Percentiles rank a stretch among this genome's conserved stretches.
These are phyloP conservation scores for Phialophora chinensis DNA, from an alignment of 2,329 filamentous ascomycete species.

Conservation along the genomic window DNA sequence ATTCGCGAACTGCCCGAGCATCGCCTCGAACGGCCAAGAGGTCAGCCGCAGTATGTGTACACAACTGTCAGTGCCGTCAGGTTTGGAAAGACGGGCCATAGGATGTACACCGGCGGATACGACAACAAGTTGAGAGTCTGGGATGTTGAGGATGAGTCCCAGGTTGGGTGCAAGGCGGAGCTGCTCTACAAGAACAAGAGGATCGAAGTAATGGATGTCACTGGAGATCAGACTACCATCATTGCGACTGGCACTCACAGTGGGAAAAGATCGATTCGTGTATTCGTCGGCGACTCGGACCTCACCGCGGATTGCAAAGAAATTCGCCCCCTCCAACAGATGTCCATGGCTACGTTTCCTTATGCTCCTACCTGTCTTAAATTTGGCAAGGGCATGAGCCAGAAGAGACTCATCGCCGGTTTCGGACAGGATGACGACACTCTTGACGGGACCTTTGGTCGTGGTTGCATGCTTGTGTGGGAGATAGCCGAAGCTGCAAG, in stretches of 20 bases:
- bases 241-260: constrained; percentile 57
- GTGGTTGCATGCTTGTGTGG: constrained; percentile 63
- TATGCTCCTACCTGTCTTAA: constrained; percentile 53
- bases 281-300: constrained; percentile 42
- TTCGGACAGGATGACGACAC: constrained; percentile 54
- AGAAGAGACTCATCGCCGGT: constrained; percentile 59
- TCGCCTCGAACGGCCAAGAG: constrained; percentile 42
- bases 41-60: constrained; percentile 52
- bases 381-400: constrained; percentile 53
- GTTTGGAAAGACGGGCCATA: constrained; percentile 55
- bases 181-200: constrained; percentile 53
- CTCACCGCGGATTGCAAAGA: background rate
- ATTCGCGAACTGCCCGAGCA: constrained; percentile 57
- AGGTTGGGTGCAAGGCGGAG: constrained; percentile 44
- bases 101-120: constrained; percentile 61
- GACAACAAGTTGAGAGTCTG: constrained; percentile 64
- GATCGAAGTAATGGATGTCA: constrained; percentile 60
- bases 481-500: constrained; percentile 51
- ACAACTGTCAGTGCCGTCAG: constrained; percentile 62
- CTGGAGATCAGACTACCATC: constrained; percentile 45
- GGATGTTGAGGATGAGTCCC: constrained; percentile 47
- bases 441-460: constrained; percentile 43
- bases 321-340: constrained; percentile 39
- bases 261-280: constrained; percentile 43
- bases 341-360: constrained; percentile 40